Conservation (phyloP, 108 stramenopile genomes). For the Cyclotella atomus region DNA sequence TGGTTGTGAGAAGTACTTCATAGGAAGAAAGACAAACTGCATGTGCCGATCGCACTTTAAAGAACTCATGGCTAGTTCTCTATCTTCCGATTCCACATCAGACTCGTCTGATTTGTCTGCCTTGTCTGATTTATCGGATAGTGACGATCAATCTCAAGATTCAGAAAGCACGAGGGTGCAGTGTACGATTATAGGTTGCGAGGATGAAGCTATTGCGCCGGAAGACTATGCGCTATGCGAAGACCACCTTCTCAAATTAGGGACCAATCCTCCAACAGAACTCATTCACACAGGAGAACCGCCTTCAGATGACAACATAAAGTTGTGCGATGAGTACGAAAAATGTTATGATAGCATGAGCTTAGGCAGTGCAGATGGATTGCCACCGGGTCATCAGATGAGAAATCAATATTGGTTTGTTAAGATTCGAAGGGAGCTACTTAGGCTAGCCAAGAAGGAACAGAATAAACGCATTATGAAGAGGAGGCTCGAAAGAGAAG, state of each 20-base stretch:
- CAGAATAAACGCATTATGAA: background rate
- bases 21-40: background rate
- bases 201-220: background rate
- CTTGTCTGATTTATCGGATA: too few relatives aligned
- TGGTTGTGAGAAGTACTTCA: background rate
- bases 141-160: too few relatives aligned
- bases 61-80: background rate
- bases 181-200: background rate
- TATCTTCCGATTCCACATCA: background rate
- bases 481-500: background rate
- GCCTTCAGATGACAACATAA: background rate
- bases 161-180: background rate
- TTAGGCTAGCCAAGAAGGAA: background rate
- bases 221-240: background rate
- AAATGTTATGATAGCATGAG: background rate
- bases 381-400: too few relatives aligned
- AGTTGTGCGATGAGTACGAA: background rate
- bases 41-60: background rate
- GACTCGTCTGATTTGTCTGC: background rate
- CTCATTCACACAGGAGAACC: background rate
- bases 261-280: background rate
- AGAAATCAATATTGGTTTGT: background rate
- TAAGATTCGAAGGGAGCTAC: background rate
- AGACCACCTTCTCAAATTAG: background rate
- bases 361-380: too few relatives aligned